These are phyloP conservation scores for Taphrina betulina DNA, from an alignment of 1,139 yeast species.

Conservation along the genomic window DNA sequence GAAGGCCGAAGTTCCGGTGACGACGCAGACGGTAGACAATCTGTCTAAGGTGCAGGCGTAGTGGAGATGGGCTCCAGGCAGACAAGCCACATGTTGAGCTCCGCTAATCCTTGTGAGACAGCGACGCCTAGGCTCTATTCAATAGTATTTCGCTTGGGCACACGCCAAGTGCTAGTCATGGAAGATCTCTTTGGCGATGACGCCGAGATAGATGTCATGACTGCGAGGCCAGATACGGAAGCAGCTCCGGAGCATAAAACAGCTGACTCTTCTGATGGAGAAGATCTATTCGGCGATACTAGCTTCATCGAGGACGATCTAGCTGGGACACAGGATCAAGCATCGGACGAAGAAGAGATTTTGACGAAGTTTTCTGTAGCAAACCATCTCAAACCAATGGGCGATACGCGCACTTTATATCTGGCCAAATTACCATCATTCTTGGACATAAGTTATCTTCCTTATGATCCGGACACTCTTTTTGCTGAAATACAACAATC, in stretches of 20 bases:
- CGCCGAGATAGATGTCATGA: neutral
- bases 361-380: neutral
- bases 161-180: no score
- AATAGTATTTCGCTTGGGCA: no score
- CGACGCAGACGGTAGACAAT: no score
- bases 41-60: no score
- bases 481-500: slow-evolving; percentile 7
- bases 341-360: neutral
- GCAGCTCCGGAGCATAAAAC: no score
- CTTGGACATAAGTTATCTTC: neutral
- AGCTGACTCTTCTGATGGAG: no score
- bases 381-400: neutral
- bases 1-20: no score
- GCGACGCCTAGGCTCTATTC: no score
- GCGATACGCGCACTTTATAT: neutral
- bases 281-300: slow-evolving; percentile 13
- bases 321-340: neutral
- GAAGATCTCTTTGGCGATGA: slow-evolving; percentile 26
- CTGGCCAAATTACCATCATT: slow-evolving; percentile 15
- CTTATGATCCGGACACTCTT: slow-evolving; percentile 16
- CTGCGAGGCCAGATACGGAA: neutral
- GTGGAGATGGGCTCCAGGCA: no score
- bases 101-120: no score
- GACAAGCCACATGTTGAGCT: no score
- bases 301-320: neutral